These are phyloP conservation scores for Calonectria honghensis DNA, from an alignment of 2,329 filamentous ascomycete genomes.

Conservation along the genomic window DNA sequence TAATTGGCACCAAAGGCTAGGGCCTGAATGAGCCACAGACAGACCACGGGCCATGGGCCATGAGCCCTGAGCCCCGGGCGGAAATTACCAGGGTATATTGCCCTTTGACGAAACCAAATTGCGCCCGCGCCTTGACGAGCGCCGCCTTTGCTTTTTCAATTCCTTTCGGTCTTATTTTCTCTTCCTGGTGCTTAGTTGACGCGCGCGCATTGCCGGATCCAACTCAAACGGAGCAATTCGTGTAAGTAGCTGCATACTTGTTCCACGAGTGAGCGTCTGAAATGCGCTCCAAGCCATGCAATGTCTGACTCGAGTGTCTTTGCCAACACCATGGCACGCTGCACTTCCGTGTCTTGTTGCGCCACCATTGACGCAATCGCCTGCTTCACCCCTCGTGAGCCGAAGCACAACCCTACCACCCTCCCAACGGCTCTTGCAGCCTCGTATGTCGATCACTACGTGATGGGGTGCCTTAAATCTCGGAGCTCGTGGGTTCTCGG, in stretches of 20 bases:
- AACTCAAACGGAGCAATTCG: conserved; percentile 38
- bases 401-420: conserved; percentile 17
- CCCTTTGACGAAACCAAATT: conserved; percentile 27
- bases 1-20: conserved; percentile 38
- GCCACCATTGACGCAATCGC: conserved; percentile 40
- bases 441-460: conserved; percentile 50
- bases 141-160: conserved; percentile 29
- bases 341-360: conserved; percentile 32
- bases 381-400: conserved; percentile 16
- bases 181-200: conserved; percentile 16
- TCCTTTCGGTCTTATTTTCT: conserved; percentile 25
- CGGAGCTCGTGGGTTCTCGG: conserved; percentile 53
- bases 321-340: not conserved
- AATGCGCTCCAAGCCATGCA: conserved; percentile 14
- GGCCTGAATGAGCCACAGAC: conserved; percentile 14
- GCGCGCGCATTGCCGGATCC: conserved; percentile 13
- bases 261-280: conserved; percentile 17
- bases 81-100: conserved; percentile 44
- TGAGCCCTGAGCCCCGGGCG: not conserved
- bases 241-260: conserved; percentile 15
- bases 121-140: conserved; percentile 23
- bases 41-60: not conserved
- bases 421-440: conserved; percentile 43
- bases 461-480: conserved; percentile 50
- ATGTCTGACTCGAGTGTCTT: conserved; percentile 11